These are phyloP conservation scores for Zasmidium citrigriseum DNA, from an alignment of 2,329 filamentous ascomycete species.

Conservation along the genomic window DNA sequence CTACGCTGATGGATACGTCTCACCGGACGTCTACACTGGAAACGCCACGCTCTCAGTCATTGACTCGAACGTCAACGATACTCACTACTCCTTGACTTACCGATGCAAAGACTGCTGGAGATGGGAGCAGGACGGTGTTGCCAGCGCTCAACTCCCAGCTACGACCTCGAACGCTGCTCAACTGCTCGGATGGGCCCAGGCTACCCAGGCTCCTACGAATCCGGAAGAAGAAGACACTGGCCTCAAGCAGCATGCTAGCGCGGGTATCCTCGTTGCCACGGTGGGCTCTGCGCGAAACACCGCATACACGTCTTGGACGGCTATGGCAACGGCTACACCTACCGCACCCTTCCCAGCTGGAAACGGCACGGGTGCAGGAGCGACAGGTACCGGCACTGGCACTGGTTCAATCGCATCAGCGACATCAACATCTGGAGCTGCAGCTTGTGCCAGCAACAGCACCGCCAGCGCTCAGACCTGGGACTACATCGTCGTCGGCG, in stretches of 20 bases:
- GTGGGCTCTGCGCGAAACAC: slow-evolving; percentile 48
- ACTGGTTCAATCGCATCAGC: slow-evolving; percentile 24
- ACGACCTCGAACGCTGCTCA: slow-evolving; percentile 35
- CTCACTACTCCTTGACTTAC: slow-evolving; percentile 65
- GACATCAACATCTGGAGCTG: slow-evolving; percentile 22
- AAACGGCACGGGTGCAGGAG: slow-evolving; percentile 1
- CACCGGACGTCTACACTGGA: slow-evolving; percentile 62
- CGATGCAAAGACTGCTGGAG: slow-evolving; percentile 57
- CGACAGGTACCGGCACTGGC: slow-evolving; percentile 17
- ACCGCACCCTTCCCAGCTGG: slow-evolving; percentile 5
- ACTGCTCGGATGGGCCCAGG: slow-evolving; percentile 33
- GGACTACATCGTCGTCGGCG: slow-evolving; percentile 66
- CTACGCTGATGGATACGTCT: slow-evolving; percentile 60
- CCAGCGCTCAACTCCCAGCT: slow-evolving; percentile 40
- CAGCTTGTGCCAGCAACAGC: slow-evolving; percentile 29
- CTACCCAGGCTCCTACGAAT: slow-evolving; percentile 27
- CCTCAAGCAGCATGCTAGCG: slow-evolving; percentile 58
- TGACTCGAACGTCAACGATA: slow-evolving; percentile 58
- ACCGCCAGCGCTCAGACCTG: slow-evolving; percentile 48
- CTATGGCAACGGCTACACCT: slow-evolving; percentile 34
- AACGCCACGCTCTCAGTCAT: slow-evolving; percentile 64
- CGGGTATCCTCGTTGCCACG: slow-evolving; percentile 54
- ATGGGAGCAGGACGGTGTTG: slow-evolving; percentile 46
- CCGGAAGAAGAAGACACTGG: slow-evolving; percentile 43
- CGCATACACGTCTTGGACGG: slow-evolving; percentile 44